Evolutionary conservation across 768 basidiomycete genomes (phyloP).

Genomic region (Floccularia luteovirens): DNA sequence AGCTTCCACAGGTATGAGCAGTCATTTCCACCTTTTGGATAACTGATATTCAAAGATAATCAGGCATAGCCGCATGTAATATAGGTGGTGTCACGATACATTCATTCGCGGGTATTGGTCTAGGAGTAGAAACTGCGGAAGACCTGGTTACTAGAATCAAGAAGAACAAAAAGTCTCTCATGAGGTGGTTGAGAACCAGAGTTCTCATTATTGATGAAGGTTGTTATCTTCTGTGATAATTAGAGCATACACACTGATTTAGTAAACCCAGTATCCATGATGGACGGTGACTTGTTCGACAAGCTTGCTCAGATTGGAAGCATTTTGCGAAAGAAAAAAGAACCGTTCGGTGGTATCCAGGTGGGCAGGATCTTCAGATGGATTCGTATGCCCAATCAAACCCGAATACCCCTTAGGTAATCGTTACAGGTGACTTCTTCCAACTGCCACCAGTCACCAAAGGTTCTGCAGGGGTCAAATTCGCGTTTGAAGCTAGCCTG

Average conservation of each 20-base stretch:
- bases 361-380: slow-evolving; percentile 22
- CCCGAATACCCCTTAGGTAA: slow-evolving; percentile 37
- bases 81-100: slow-evolving; percentile 95
- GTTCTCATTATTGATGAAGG: slow-evolving; percentile 84
- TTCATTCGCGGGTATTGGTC: slow-evolving; percentile 90
- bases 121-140: slow-evolving; percentile 62
- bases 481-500: slow-evolving; percentile 82
- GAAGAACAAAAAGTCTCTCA: slow-evolving; percentile 77
- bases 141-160: slow-evolving; percentile 57
- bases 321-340: slow-evolving; percentile 47
- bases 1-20: slow-evolving; percentile 76
- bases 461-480: slow-evolving; percentile 52
- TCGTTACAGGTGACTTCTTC: slow-evolving; percentile 97
- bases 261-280: slow-evolving; percentile 78
- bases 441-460: slow-evolving; percentile 91
- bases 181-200: slow-evolving; percentile 79
- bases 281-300: slow-evolving; percentile 90
- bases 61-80: slow-evolving; percentile 94
- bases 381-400: slow-evolving; percentile 1
- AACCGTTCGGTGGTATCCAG: slow-evolving; percentile 94
- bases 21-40: neutral
- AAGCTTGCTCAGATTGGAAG: slow-evolving; percentile 74
- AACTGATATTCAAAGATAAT: neutral
- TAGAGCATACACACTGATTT: neutral
- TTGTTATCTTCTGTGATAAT: slow-evolving; percentile 16